Evolutionary conservation across 345 rosid genomes (phyloP).

Genomic region (Gossypium rotundifolium): DNA sequence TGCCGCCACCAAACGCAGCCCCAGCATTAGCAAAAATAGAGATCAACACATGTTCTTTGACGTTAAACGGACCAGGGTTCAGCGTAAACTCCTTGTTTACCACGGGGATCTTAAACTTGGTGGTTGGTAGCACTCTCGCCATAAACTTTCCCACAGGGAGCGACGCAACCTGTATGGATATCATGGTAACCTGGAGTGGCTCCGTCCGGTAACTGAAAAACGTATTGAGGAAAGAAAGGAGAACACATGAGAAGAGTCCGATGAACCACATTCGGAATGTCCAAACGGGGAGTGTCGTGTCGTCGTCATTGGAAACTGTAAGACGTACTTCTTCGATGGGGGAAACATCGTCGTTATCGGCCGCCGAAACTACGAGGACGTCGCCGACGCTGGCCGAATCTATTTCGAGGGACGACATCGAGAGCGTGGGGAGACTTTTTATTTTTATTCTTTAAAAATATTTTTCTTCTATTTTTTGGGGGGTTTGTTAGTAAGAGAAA

Average conservation of each 20-base stretch:
- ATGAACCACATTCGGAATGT: constrained; percentile 61
- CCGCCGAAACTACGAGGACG: background rate
- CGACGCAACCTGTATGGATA: constrained; percentile 54
- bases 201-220: constrained; percentile 58
- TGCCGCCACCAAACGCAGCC: constrained; percentile 41
- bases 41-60: constrained; percentile 46
- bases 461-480: background rate
- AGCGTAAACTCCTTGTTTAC: constrained; percentile 31
- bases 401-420: constrained; percentile 5
- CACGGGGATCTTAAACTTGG: constrained; percentile 29
- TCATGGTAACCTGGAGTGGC: constrained; percentile 47
- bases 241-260: constrained; percentile 42
- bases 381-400: background rate
- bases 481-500: background rate
- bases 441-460: too few species aligned
- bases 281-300: constrained; percentile 52
- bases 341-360: constrained; percentile 35
- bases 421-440: background rate
- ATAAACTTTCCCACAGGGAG: constrained; percentile 43
- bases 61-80: constrained; percentile 45
- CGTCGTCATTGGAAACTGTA: constrained; percentile 44
- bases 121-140: constrained; percentile 31
- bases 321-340: constrained; percentile 56
- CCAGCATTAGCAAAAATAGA: constrained; percentile 53
- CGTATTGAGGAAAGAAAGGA: constrained; percentile 60